These are phyloP conservation scores for Spergularia azorica DNA, from an alignment of 179 eudicot species.

Conservation along the genomic window DNA sequence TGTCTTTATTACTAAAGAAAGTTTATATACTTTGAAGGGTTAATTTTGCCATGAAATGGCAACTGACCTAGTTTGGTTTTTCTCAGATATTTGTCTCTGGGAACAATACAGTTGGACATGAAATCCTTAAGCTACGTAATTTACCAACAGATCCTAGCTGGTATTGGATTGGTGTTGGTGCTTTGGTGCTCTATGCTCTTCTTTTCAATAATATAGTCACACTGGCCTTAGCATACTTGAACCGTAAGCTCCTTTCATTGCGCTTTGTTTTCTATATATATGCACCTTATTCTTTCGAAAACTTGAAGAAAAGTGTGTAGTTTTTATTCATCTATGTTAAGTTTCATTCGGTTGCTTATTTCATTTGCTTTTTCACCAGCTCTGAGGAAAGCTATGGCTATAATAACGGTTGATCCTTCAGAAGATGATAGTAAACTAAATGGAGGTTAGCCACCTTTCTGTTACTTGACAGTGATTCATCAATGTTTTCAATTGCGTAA, in stretches of 20 bases:
- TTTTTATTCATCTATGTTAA: not conserved
- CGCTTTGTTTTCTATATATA: not conserved
- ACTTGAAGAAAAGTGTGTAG: not conserved
- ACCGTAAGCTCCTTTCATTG: constrained; percentile 52
- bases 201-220: constrained; percentile 72
- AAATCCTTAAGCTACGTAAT: constrained; percentile 49
- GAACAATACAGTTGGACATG: constrained; percentile 55
- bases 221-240: constrained; percentile 60
- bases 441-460: constrained; percentile 37
- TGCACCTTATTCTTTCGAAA: not conserved
- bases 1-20: not conserved
- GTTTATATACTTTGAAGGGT: not conserved
- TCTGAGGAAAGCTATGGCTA: constrained; percentile 52
- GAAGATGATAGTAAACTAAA: constrained; percentile 30
- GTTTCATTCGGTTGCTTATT: constrained; percentile 7
- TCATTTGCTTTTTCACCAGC: constrained; percentile 45
- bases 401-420: constrained; percentile 35
- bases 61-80: constrained; percentile 8
- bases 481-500: not conserved
- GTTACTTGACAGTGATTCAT: constrained; percentile 9
- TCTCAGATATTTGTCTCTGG: constrained; percentile 49
- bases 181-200: constrained; percentile 50
- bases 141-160: constrained; percentile 57
- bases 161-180: constrained; percentile 88
- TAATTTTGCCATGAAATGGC: not conserved